These are phyloP conservation scores for Xerocomellus chrysenteron DNA, from an alignment of 768 basidiomycete genomes.

Conservation along the genomic window DNA sequence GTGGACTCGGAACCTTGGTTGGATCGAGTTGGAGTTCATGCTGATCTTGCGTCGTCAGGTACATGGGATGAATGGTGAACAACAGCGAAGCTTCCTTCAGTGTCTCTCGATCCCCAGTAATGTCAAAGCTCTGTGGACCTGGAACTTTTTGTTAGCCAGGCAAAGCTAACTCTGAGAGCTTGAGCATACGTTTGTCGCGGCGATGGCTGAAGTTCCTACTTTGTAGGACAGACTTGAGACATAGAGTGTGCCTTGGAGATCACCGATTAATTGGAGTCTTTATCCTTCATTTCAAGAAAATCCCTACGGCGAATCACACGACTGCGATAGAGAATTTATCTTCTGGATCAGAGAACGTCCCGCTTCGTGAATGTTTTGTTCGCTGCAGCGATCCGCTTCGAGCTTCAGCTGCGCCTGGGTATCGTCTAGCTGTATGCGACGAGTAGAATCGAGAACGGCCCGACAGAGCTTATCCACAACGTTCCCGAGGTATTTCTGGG, in stretches of 20 bases:
- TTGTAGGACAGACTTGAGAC: slow-evolving; percentile 7
- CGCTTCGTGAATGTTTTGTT: slow-evolving; percentile 15
- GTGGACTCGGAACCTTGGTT: slow-evolving; percentile 20
- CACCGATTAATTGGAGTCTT: neutral
- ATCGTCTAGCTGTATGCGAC: slow-evolving; percentile 20
- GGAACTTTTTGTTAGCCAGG: neutral
- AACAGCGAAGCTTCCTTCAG: slow-evolving; percentile 20
- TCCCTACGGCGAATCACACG: slow-evolving; percentile 18
- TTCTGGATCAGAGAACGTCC: slow-evolving; percentile 16
- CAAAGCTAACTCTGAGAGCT: neutral
- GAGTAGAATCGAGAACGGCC: slow-evolving; percentile 6
- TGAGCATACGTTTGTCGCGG: slow-evolving; percentile 4
- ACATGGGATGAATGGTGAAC: slow-evolving; percentile 29
- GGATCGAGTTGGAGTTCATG: slow-evolving; percentile 31
- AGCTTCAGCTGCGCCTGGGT: slow-evolving; percentile 9
- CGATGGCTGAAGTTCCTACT: neutral
- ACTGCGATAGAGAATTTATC: slow-evolving; percentile 18
- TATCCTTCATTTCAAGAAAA: neutral
- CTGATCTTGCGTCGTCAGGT: slow-evolving; percentile 29
- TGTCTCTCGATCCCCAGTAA: slow-evolving; percentile 19
- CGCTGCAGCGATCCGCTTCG: slow-evolving; percentile 12
- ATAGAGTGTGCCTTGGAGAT: slow-evolving; percentile 16
- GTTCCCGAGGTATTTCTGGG: slow-evolving; percentile 17
- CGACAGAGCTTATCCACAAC: slow-evolving; percentile 22
- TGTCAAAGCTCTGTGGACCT: slow-evolving; percentile 17